Evolutionary conservation across 768 basidiomycete species (phyloP).

Genomic region (Termitomyces eurrhizus): DNA sequence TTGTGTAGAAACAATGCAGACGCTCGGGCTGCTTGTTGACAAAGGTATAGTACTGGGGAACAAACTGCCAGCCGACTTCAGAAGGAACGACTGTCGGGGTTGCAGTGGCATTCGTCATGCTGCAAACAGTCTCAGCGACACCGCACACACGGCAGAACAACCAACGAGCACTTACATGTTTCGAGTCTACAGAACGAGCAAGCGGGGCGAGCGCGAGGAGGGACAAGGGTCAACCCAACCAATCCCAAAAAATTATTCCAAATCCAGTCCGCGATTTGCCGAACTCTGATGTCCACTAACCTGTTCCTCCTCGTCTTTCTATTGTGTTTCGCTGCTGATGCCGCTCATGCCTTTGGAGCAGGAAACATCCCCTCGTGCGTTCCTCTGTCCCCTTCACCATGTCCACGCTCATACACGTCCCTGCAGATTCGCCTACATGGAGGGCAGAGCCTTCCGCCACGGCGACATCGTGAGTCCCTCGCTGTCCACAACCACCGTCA

Average conservation of each 20-base stretch:
- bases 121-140: background rate
- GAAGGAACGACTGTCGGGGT: constrained; percentile 67
- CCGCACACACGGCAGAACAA: background rate
- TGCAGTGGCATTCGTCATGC: constrained; percentile 41
- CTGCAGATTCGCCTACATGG: constrained; percentile 79
- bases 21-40: constrained; percentile 97
- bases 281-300: constrained; percentile 16
- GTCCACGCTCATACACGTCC: background rate
- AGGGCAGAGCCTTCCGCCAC: constrained; percentile 82
- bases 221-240: constrained; percentile 6
- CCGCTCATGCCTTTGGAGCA: constrained; percentile 73
- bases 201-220: constrained; percentile 22
- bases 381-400: background rate
- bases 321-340: constrained; percentile 52
- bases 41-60: constrained; percentile 98
- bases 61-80: constrained; percentile 99
- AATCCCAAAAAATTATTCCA: constrained; percentile 18
- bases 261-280: constrained; percentile 13
- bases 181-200: constrained; percentile 13
- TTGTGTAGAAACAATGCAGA: constrained; percentile 98
- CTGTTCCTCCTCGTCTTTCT: constrained; percentile 47
- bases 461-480: constrained; percentile 71
- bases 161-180: constrained; percentile 19
- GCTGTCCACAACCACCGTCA: background rate
- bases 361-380: constrained; percentile 80